Evolutionary conservation across 225 moss, liverwort and hornwort genomes (phyloP), one percentile per base, ranked within the genome.

Genomic region (Pseudoscleropodium purum): DNA sequence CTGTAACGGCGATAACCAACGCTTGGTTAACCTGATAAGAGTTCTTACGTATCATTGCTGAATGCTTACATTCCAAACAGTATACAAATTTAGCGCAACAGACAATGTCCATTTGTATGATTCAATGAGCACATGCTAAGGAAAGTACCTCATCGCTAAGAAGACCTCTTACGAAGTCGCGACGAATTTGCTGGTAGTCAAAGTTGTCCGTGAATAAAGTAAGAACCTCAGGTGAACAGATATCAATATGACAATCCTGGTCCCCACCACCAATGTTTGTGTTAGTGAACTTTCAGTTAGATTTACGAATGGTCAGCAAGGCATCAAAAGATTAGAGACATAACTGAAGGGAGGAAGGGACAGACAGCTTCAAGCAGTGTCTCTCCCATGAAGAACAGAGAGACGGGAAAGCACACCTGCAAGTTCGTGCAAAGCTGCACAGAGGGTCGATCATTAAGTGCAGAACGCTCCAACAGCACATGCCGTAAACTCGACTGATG

Each of bases 241-340:
- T 97, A 91, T 99, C 97, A 83, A 99, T 91, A 89, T 96, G 94
- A 85, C 99, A 99, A 93, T 99, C 99, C 99, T 99, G 96, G 49
- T 62, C 67, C 87, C 84, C 88, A 88, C 66, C 89, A 90, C 73
- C 87, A 89, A 39, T 90, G 63, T 21, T 67, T 47, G 62, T 30
- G 69, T 91, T 70, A 90, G 74, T 45, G 39, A 79, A 67, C 15
- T 36, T 69, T 54, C 80, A 83, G 41, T 75, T 49, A 73, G 59
- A 67, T 75, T 83, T 75, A 64, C 69, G 6, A 64, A 77, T 43
- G 39, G 81, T 85, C 74, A 82, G 78, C 81, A 87, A 62, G 52
- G 56, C 74, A 66, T 56, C 36, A 29, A 61, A 43, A 79, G 36
- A 45, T 47, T 41, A 66, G 66, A 62, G n/a, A 77, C 70, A 77